phyloP scores from a whole-genome alignment of 2,329 filamentous ascomycete species.

The Aspergillaceae sp. region DNA sequence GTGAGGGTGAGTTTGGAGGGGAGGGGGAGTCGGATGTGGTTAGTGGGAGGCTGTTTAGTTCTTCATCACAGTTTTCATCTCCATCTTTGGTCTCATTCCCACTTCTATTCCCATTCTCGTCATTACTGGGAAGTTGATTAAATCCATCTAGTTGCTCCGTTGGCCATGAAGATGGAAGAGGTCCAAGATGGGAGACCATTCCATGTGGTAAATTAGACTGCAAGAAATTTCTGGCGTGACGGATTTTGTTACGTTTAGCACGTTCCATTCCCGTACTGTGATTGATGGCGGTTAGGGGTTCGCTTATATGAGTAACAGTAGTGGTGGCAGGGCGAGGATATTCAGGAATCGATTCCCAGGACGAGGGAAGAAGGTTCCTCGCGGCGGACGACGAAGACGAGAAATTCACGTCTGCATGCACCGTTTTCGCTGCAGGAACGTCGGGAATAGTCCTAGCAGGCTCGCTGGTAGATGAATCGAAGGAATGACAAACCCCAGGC shows the following conservation, averaged over 20 bases:
- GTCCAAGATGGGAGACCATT: slow-evolving; percentile 9
- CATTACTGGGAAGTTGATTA: background rate
- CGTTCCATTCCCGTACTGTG: slow-evolving; percentile 5
- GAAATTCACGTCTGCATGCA: background rate
- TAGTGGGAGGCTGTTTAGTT: background rate
- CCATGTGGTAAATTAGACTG: background rate
- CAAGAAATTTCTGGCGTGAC: slow-evolving; percentile 19
- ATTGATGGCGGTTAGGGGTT: slow-evolving; percentile 2
- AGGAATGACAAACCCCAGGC: background rate
- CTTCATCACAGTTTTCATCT: background rate
- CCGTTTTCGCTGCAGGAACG: background rate
- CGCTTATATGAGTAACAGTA: background rate
- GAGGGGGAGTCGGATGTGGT: background rate
- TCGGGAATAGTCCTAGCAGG: background rate
- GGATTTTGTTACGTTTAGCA: slow-evolving; percentile 16
- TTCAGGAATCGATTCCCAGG: slow-evolving; percentile 6
- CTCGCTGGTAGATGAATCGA: background rate
- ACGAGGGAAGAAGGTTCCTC: slow-evolving; percentile 2
- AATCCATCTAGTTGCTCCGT: slow-evolving; percentile 6
- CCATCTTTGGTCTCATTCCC: background rate
- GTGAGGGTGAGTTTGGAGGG: background rate
- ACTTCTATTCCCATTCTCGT: background rate
- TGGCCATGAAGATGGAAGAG: slow-evolving; percentile 21
- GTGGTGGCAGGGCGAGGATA: background rate
- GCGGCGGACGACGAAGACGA: slow-evolving; percentile 2